Evolutionary conservation across 768 basidiomycete genomes (phyloP), one percentile per base, ranked within the genome.

Genomic region (Auriscalpium vulgare): DNA sequence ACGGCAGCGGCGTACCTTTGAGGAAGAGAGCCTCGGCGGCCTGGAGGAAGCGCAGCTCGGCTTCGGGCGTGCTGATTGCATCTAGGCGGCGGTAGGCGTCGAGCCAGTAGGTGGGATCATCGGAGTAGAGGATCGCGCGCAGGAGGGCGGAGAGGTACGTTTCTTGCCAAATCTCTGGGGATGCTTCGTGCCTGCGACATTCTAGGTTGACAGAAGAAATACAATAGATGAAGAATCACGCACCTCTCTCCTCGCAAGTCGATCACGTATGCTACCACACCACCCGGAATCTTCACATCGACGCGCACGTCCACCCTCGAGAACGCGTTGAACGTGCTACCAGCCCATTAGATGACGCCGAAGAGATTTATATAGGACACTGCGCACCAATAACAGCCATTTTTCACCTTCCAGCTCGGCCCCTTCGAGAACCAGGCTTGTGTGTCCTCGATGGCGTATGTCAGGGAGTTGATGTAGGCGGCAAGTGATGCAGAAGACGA

Each of bases 401-500:
- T 88, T 58, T 86, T 79, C 19, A 99, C 91, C 69, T 94, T 95
- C 91, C 92, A 98, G 8, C 79, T 73, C 3, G 86, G 74, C 6
- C 84, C 79, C 66, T 90, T 91, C 37, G 86, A 84, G 68, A 97
- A 97, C 97, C 97, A 99, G 4, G 91, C 86, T 29, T 85, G 81
- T 54, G 78, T 84, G 61, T 95, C 94, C 66, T 97, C 97, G 59
- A 98, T 85, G 16, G 87, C 82, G 67, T 97, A 98, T 7, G 92
- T 95, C n/a, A 98, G 78, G 21, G 94, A 97, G 74, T 99, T 98
- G 71, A 98, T 89, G 72, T 99, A 99, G 10, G 97, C 95, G 5
- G 97, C 97, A 34, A 99, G 79, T 0, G 94, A 95, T 4, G 97
- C 97, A 17, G 95, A 97, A 7, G 95, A 97, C 16, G 94, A 97